Evolutionary conservation across 306 rosid genomes (phyloP), one percentile per base, ranked within the genome.

Genomic region (Betula pendula): DNA sequence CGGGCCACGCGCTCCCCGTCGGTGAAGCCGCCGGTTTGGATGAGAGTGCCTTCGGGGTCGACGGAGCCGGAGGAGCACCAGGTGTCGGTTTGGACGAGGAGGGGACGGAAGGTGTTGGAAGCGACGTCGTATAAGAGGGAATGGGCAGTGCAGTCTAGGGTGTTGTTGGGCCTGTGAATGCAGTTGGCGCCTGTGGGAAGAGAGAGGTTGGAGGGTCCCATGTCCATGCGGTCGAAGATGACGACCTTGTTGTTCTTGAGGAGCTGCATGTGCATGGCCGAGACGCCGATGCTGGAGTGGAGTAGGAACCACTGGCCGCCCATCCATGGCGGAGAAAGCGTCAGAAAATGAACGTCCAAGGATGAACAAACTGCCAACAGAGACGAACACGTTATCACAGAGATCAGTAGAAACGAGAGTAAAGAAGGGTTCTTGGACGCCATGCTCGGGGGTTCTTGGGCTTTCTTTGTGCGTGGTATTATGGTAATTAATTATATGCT

Each of bases 221-320:
- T 87, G 66, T 93, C 91, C 2, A 93, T 83, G 1, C 98, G 84
- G 78, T 93, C 93, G 71, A 91, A 91, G 62, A 91, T 85, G 35
- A 93, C 19, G 8, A 93, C 95, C 56, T 84, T 85, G 80, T 88
- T 84, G 88, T 88, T 90, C 9, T 11, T 50, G 80, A 93, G 83
- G 0, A 93, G 87, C 31, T 91, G 98, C 97, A 93, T 93, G 95
- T 93, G 98, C 95, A 93, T 91, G 84, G 98, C 98, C 0, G 97
- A 89, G 76, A 93, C 81, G 47, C 98, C 98, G 13, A 91, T 84
- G 87, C 85, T 84, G 2, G 50, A 27, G 14, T 83, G 86, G 17
- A 93, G 79, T 19, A 88, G 80, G n/a, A 58, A 22, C 98, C 98
- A 93, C 42, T 76, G 70, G 0, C 97, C 96, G 0, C 87, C 92